Evolutionary conservation across 305 asterid species (phyloP), one percentile per base, ranked within the genome.

Genomic region (Rubia occidens): DNA sequence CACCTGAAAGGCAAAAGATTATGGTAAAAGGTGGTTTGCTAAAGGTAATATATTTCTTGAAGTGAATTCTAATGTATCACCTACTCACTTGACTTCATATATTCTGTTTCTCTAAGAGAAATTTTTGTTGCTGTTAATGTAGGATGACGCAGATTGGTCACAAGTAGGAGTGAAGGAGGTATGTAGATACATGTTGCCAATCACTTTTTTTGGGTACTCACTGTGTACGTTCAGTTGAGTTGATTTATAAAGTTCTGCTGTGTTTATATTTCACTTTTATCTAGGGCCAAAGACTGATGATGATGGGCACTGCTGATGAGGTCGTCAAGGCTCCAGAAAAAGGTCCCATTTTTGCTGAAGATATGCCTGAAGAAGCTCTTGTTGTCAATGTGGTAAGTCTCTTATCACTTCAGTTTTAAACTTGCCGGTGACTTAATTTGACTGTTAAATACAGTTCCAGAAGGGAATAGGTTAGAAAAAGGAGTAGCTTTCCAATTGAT

Each of bases 301-400:
- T 95, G 99, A 95, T 91, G 98, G 99, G 99, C 80, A 95, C 96
- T 49, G 99, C 96, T 17, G 98, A 88, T 80, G 99, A 91, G 83
- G 84, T 95, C 65, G 87, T 95, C 44, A 95, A 91, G 89, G 98
- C 97, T 72, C 99, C 99, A 40, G 98, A 95, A 77, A 89, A 91
- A 74, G 90, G 91, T 21, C 93, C 94, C 26, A 72, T 95, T 72
- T 95, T 95, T 79, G 94, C 83, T 15, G 99, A 95, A 81, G 99
- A 95, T 85, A 76, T 95, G 93, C 98, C 99, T 61, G 99, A 95
- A 85, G 98, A 88, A 79, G 95, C 90, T 68, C 96, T 54, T 79
- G 92, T 60, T 64, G 78, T 88, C 79, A 75, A 82, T 70, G 78
- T 95, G 82, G 98, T 91, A 82, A 86, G 84, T 79, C 47, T 60